Evolutionary conservation across 441 rosid species (phyloP), one percentile per base, ranked within the genome.

Genomic region (Pelargonium exstipulatum): DNA sequence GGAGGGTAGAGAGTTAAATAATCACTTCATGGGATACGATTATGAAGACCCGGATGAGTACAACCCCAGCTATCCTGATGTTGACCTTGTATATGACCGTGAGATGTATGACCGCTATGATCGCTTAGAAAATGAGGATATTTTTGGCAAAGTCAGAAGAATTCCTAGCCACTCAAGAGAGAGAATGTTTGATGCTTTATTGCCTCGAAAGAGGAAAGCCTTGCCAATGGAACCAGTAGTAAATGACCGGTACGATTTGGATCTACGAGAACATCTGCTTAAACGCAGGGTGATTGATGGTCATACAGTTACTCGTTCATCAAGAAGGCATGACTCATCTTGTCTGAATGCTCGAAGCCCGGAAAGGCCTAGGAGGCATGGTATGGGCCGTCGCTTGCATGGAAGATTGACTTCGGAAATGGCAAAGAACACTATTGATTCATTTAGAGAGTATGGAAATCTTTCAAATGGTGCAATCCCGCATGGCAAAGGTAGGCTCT

Each of bases 241-340:
- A 37, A 73, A 75, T 51, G 69, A 71, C 32, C 18, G 1, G 64
- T 45, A 43, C 40, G 67, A 26, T 46, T 17, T 73, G 65, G 86
- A 83, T 81, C 86, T 83, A 64, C 79, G 86, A 61, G 78, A 81
- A 66, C 62, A 68, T 71, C 64, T 85, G 74, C 70, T 79, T 43
- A 78, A 68, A 43, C 74, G 69, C 65, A 73, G 74, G 55, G 71
- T 62, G 29, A 69, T 74, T 68, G 79, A 77, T 67, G 80, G 66
- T 26, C 53, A 16, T 68, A 69, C 73, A n/a, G 51, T 63, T 64
- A 64, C 65, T 65, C 43, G n/a, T 43, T 67, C 73, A 67, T 76
- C 79, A 5, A 80, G 80, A 73, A 78, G 78, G 60, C 66, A 69
- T 58, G 67, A 66, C 9, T 71, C 71, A 65, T 74, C 71, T 63